A percentile compares a stretch with the other conserved stretches of the same genome.
These are phyloP conservation scores for Sinapis alba DNA, from an alignment of 441 rosid species.

Conservation along the genomic window DNA sequence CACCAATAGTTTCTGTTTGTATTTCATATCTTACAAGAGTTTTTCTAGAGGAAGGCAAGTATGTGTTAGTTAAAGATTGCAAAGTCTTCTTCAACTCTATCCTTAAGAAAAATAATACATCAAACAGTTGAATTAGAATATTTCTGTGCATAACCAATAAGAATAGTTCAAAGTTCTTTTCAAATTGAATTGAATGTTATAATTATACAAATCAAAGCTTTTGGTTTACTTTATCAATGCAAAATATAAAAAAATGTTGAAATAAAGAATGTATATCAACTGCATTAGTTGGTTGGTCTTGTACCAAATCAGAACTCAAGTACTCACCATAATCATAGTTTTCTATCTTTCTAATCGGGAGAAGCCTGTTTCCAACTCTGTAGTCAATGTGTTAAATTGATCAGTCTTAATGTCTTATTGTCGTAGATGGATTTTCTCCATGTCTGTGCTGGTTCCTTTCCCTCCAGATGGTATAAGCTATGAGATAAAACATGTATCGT, in stretches of 20 bases:
- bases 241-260: neutral
- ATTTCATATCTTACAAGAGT: conserved; percentile 26
- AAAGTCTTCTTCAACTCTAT: conserved; percentile 28
- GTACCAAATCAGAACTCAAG: neutral
- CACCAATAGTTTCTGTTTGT: conserved; percentile 8
- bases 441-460: neutral
- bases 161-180: conserved; percentile 2
- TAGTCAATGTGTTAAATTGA: neutral
- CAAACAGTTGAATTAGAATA: conserved; percentile 22
- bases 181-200: neutral
- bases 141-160: conserved; percentile 23
- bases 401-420: too few species aligned
- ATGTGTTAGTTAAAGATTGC: conserved; percentile 5
- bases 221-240: neutral
- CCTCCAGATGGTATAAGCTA: neutral
- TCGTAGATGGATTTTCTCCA: neutral
- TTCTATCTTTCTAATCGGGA: neutral
- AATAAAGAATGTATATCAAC: neutral
- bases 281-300: neutral
- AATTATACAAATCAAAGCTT: neutral
- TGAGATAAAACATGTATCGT: neutral
- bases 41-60: conserved; percentile 37
- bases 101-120: conserved; percentile 2
- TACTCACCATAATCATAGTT: neutral
- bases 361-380: neutral